Evolutionary conservation across 2,329 filamentous ascomycete species (phyloP).

Genomic region (Colletotrichum cereale): DNA sequence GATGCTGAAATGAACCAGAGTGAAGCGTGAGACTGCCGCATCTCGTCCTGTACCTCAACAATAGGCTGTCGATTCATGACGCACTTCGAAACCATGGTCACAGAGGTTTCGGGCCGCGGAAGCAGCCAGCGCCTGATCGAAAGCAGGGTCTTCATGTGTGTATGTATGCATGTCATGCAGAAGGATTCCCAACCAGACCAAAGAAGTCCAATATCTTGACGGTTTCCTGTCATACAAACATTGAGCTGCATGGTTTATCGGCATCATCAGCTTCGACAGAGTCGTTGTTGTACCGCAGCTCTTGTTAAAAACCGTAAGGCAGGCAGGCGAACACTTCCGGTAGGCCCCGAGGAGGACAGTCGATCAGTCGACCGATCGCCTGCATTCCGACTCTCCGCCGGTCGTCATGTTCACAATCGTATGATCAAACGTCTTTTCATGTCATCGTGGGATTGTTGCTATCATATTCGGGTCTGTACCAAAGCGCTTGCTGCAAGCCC

Average conservation of each 20-base stretch:
- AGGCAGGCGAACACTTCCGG: not conserved
- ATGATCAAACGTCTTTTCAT: conserved; percentile 7
- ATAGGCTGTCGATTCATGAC: conserved; percentile 16
- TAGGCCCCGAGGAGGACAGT: not conserved
- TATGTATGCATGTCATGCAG: conserved; percentile 40
- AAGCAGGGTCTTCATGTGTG: conserved; percentile 37
- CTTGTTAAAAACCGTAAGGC: not conserved
- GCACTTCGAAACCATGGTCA: not conserved
- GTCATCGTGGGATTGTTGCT: conserved; percentile 8
- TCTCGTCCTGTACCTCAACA: not conserved
- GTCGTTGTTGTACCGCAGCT: not conserved
- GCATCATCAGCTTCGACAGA: too few relatives aligned
- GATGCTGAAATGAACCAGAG: not conserved
- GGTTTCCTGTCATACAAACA: not conserved
- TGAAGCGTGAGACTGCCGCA: conserved; percentile 14
- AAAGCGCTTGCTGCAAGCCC: conserved; percentile 21
- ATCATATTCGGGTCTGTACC: not conserved
- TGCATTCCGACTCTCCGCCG: not conserved
- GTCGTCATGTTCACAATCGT: conserved; percentile 4
- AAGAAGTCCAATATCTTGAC: conserved; percentile 4
- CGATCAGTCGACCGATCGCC: not conserved
- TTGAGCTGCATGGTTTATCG: not conserved
- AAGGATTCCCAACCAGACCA: conserved; percentile 19
- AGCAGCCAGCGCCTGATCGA: conserved; percentile 10
- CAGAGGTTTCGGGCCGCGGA: not conserved